phyloP scores from a whole-genome alignment of 495 filamentous ascomycete genomes.

The Lasiosphaeria miniovina region DNA sequence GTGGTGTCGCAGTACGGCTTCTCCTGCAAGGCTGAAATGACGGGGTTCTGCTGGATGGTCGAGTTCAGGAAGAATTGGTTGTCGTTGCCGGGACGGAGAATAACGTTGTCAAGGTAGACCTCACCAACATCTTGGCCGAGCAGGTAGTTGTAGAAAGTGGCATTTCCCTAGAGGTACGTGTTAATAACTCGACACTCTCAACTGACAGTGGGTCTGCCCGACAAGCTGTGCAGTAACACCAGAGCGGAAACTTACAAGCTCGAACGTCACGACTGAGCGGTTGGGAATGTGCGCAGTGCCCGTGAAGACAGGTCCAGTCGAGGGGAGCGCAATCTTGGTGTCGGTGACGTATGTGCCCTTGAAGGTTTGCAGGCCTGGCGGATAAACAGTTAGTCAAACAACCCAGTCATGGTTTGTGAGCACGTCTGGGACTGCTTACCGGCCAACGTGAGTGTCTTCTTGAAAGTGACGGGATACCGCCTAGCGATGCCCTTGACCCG shows the following conservation, averaged over 20 bases:
- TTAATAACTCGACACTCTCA: constrained; percentile 10
- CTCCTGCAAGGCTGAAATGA: constrained; percentile 42
- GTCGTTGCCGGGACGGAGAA: constrained; percentile 54
- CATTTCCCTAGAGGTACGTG: constrained; percentile 54
- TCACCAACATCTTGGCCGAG: constrained; percentile 51
- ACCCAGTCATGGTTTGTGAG: neutral
- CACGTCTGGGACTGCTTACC: constrained; percentile 18
- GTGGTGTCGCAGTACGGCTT: constrained; percentile 43
- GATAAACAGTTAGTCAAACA: constrained; percentile 2
- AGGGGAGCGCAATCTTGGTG: constrained; percentile 44
- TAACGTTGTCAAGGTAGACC: constrained; percentile 55
- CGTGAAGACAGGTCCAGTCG: constrained; percentile 55
- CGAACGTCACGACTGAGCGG: constrained; percentile 60
- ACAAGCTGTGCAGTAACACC: constrained; percentile 3
- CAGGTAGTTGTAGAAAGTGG: constrained; percentile 58
- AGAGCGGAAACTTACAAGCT: constrained; percentile 48
- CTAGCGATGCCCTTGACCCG: constrained; percentile 37
- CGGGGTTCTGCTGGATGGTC: constrained; percentile 46
- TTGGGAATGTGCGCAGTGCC: constrained; percentile 68
- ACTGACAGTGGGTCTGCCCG: neutral
- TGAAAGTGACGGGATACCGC: constrained; percentile 39
- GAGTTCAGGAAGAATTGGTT: constrained; percentile 57
- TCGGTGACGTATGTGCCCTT: constrained; percentile 56
- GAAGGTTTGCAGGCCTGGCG: constrained; percentile 45
- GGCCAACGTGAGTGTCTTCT: constrained; percentile 40